These are phyloP conservation scores for Stygiomarasmius scandens DNA, from an alignment of 1,284 basidiomycete species.

Conservation along the genomic window DNA sequence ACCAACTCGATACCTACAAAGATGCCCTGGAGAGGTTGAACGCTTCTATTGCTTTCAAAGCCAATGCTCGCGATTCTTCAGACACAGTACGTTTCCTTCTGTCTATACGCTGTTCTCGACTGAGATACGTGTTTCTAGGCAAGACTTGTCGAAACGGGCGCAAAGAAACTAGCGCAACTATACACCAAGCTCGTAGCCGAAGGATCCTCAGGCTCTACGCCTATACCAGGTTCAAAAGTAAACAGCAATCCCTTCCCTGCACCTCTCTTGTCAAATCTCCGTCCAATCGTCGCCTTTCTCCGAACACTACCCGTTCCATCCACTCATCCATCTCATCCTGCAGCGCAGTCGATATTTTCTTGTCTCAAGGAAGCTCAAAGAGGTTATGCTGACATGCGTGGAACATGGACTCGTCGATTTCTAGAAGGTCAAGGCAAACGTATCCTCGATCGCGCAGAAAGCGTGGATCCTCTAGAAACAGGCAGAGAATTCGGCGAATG, in stretches of 20 bases:
- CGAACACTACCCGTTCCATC: constrained; percentile 71
- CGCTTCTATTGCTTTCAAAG: constrained; percentile 77
- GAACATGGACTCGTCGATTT: constrained; percentile 71
- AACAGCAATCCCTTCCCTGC: constrained; percentile 56
- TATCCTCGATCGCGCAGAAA: constrained; percentile 67
- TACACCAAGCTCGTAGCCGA: constrained; percentile 83
- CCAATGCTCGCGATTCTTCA: constrained; percentile 55
- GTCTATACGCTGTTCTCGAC: too few species aligned
- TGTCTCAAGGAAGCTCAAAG: constrained; percentile 74
- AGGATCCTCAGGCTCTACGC: constrained; percentile 70
- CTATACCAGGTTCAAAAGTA: constrained; percentile 57
- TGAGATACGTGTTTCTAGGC: constrained; percentile 54
- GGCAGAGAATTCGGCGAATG: constrained; percentile 72
- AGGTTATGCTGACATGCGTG: constrained; percentile 84
- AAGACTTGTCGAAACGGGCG: constrained; percentile 75
- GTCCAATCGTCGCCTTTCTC: constrained; percentile 66
- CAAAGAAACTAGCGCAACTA: constrained; percentile 75
- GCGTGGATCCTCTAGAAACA: constrained; percentile 58
- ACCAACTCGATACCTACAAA: constrained; percentile 64
- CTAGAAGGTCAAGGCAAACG: constrained; percentile 70
- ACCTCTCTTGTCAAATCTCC: constrained; percentile 52
- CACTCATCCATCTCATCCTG: constrained; percentile 79
- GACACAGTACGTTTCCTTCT: constrained; percentile 65
- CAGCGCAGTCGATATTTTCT: constrained; percentile 60
- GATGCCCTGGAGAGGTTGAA: constrained; percentile 76